phyloP scores from a whole-genome alignment of 129 eudicot genomes.

The Pittosporum tobira region DNA sequence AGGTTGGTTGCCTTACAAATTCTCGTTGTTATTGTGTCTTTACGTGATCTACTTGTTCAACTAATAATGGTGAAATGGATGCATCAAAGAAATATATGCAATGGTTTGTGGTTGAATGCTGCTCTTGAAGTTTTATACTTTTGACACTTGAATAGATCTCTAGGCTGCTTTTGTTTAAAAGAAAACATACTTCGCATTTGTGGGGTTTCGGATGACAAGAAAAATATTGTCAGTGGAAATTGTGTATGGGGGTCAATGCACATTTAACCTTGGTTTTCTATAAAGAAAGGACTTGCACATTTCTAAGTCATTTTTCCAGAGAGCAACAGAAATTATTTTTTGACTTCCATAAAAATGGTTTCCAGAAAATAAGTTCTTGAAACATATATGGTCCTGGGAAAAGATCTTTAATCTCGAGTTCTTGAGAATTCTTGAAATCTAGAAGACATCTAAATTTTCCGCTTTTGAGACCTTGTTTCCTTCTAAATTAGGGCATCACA shows the following conservation, averaged over 20 bases:
- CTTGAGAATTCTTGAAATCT: not conserved
- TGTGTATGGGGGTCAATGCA: not conserved
- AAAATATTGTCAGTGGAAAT: too few species aligned
- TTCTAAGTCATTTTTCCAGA: not conserved
- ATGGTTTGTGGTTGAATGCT: not conserved
- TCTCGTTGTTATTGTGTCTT: not conserved
- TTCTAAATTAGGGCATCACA: constrained; percentile 66
- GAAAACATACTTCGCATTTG: too few species aligned
- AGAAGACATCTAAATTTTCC: not conserved
- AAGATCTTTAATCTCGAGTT: not conserved
- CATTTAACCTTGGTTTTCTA: not conserved
- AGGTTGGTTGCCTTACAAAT: constrained; percentile 36
- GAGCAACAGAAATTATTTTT: not conserved
- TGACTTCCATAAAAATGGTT: too few species aligned
- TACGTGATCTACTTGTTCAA: not conserved
- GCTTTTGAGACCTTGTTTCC: not conserved
- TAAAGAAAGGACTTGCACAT: not conserved
- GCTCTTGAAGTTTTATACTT: not conserved
- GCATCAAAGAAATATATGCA: not conserved
- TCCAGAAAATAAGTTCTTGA: too few species aligned
- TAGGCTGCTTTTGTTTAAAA: not conserved
- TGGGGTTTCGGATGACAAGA: too few species aligned
- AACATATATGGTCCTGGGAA: not conserved
- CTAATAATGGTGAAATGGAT: not conserved
- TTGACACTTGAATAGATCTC: not conserved